Base-by-base conservation (phyloP, 1,284 basidiomycete genomes). In the Schizophyllum amplum region DNA sequence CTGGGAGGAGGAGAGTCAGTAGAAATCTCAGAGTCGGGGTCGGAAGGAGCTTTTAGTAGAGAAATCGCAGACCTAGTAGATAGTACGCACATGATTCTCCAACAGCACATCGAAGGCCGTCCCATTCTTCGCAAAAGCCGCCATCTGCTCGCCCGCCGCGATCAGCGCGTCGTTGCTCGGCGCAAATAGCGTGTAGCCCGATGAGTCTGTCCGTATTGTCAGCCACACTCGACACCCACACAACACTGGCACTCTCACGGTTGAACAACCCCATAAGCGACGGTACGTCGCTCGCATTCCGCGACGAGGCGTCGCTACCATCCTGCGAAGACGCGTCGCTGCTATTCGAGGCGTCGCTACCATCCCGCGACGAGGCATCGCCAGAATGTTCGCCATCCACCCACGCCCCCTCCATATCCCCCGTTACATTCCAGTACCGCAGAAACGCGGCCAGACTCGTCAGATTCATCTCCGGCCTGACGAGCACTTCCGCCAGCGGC, bases 181-280 rank as follows among this genome's bases (percentile, higher is more conserved):
- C 1, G 83, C 81, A 67, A 92, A 91, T 52, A 90, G 64, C 1
- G 90, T 92, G 59, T 86, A 77, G 4, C 87, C 89, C n/a, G 64
- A 68, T 4, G 73, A 65, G 1, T 62, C 60, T 50, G 13, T 3
- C 7, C 47, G 48, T 21, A 24, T 2, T 11, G 61, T 71, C 69
- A 20, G 63, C 22, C 72, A 63, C 24, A 78, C 68, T n/a, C 81
- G 63, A 49, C n/a, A 5, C 6, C 22, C n/a, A 7, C 47, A 5
- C 5, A 49, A 49, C 6, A 5, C 5, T 5, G 5, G 5, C 22
- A n/a, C 6, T 6, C 47, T 50, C 48, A 50, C 48, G 21, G 13
- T 50, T 24, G 21, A 50, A 50, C 13, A 50, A 11, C 74, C 71
- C 6, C 69, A 59, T 6, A 64, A 66, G 50, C 69, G 60, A 54